A percentile compares a stretch with the other conserved stretches of the same genome.
Evolutionary conservation across 176 grass and related monocot species (phyloP).

Genomic region (Tillandsia fasciculata): DNA sequence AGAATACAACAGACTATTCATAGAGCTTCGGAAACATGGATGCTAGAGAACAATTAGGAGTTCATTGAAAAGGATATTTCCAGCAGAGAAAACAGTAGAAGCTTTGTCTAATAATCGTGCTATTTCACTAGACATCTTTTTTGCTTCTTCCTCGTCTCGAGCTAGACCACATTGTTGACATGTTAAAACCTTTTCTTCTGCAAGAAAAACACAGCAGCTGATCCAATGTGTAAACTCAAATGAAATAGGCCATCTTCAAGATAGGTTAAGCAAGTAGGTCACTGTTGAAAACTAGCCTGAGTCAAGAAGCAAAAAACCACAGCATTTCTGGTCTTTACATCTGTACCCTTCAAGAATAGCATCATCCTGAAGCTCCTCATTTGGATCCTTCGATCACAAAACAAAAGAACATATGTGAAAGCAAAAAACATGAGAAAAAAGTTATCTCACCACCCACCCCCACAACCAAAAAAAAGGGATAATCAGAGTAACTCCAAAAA

Average conservation of each 20-base stretch:
- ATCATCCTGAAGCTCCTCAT: constrained; percentile 41
- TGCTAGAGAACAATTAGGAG: background rate
- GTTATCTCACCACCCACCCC: no score
- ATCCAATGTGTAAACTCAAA: background rate
- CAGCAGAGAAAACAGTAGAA: constrained; percentile 37
- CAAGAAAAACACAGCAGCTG: background rate
- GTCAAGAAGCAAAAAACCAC: constrained; percentile 43
- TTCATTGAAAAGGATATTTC: constrained; percentile 57
- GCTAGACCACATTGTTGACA: constrained; percentile 70
- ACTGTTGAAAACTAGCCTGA: constrained; percentile 32
- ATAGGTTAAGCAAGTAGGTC: background rate
- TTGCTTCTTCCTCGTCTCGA: constrained; percentile 50
- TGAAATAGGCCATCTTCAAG: background rate
- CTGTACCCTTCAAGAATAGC: constrained; percentile 55
- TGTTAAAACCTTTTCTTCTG: constrained; percentile 45
- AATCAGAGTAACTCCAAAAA: constrained; percentile 5
- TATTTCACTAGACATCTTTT: constrained; percentile 46
- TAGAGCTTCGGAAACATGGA: no score
- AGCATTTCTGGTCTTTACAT: constrained; percentile 63
- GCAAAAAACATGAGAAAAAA: background rate
- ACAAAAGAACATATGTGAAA: constrained; percentile 10
- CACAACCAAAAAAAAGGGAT: background rate
- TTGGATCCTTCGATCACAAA: constrained; percentile 26
- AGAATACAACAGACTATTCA: background rate
- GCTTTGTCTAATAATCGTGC: constrained; percentile 41